phyloP scores from a whole-genome alignment of 2,329 filamentous ascomycete species.

The Pestalotiopsis sp. region DNA sequence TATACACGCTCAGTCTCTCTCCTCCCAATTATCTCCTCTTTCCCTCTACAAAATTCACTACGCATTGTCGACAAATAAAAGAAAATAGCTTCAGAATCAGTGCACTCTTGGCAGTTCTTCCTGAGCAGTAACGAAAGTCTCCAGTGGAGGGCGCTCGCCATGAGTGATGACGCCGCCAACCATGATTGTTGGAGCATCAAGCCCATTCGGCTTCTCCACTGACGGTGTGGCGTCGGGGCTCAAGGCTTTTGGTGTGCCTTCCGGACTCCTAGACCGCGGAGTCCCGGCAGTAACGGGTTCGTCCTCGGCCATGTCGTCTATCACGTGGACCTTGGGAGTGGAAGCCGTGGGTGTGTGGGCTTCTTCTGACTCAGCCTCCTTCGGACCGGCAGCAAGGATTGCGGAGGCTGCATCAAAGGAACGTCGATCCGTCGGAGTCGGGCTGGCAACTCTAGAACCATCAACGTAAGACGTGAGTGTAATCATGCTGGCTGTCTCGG shows the following conservation, averaged over 20 bases:
- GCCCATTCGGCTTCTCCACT: slow-evolving; percentile 5
- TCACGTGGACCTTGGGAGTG: slow-evolving; percentile 17
- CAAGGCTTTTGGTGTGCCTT: slow-evolving; percentile 14
- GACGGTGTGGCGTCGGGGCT: slow-evolving; percentile 19
- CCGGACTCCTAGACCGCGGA: slow-evolving; percentile 13
- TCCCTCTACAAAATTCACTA: neutral
- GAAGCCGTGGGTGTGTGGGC: slow-evolving; percentile 3
- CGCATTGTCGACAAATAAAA: slow-evolving; percentile 1
- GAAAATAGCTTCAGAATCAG: slow-evolving; percentile 13
- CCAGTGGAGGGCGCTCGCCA: slow-evolving; percentile 36
- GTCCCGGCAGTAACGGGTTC: slow-evolving; percentile 17
- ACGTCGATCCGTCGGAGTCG: slow-evolving; percentile 28
- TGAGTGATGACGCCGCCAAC: slow-evolving; percentile 12
- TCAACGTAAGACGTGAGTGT: slow-evolving; percentile 56
- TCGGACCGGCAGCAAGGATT: slow-evolving; percentile 8
- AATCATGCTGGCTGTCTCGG: slow-evolving; percentile 70
- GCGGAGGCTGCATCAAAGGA: slow-evolving; percentile 24
- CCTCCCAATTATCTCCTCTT: neutral
- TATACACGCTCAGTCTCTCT: neutral
- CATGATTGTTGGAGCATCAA: slow-evolving; percentile 15
- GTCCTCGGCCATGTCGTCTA: slow-evolving; percentile 18
- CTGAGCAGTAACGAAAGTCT: slow-evolving; percentile 59
- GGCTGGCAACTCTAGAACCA: slow-evolving; percentile 31
- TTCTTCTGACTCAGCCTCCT: slow-evolving; percentile 17
- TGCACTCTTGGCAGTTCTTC: slow-evolving; percentile 41